A percentile compares a stretch with the other conserved stretches of the same genome.
Evolutionary conservation across 768 basidiomycete species (phyloP).

Genomic region (Boletus coccyginus): DNA sequence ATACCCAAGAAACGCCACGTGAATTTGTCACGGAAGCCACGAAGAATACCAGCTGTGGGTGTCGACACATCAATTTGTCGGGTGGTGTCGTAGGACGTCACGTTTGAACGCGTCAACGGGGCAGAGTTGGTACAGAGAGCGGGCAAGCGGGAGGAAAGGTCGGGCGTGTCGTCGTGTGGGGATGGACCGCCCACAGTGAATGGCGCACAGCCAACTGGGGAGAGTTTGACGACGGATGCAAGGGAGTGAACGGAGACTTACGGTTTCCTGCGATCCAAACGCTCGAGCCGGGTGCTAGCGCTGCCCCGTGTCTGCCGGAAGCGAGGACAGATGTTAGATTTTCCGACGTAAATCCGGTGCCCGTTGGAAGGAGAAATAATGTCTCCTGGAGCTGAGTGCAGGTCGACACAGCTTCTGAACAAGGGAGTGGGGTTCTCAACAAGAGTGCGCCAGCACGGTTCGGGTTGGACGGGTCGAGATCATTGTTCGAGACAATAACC

Average conservation of each 20-base stretch:
- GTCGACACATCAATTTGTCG: constrained; percentile 14
- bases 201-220: background rate
- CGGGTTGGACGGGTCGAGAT: constrained; percentile 6
- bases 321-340: constrained; percentile 1
- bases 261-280: constrained; percentile 8
- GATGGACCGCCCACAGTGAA: background rate
- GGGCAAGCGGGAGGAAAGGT: background rate
- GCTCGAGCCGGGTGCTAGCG: background rate
- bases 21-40: constrained; percentile 21
- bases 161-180: background rate
- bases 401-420: background rate
- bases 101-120: constrained; percentile 21
- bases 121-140: constrained; percentile 22
- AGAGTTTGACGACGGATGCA: background rate
- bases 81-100: constrained; percentile 12
- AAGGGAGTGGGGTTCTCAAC: background rate
- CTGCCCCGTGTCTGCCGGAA: constrained; percentile 10
- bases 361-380: background rate
- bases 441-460: constrained; percentile 10
- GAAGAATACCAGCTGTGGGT: constrained; percentile 13
- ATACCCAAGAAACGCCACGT: constrained; percentile 5
- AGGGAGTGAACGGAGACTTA: background rate
- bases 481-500: constrained; percentile 13
- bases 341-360: background rate
- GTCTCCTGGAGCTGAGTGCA: constrained; percentile 10